Conservation (phyloP, 371 early-diverging fungal genomes). For the Mucor mucedo region DNA sequence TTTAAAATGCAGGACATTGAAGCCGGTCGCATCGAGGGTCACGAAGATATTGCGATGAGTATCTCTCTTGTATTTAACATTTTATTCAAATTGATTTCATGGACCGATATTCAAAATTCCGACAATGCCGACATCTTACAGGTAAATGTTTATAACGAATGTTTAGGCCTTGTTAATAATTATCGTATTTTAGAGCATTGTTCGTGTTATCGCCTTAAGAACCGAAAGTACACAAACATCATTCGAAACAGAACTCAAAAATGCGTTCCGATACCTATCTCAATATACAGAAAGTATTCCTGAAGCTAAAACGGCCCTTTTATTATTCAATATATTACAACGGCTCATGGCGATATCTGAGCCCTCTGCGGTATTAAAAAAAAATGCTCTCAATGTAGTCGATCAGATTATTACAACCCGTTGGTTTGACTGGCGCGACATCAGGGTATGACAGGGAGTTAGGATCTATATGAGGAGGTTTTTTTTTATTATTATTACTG, state of each 20-base stretch:
- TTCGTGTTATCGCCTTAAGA: constrained; percentile 26
- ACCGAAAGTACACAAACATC: constrained; percentile 17
- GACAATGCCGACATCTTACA: constrained; percentile 47
- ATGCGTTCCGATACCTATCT: constrained; percentile 46
- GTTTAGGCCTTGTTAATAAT: neutral
- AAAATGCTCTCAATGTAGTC: constrained; percentile 29
- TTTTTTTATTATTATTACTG: neutral
- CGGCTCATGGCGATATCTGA: constrained; percentile 30
- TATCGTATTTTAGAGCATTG: constrained; percentile 13
- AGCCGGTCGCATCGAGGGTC: constrained; percentile 33
- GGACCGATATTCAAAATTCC: constrained; percentile 58
- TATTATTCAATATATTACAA: constrained; percentile 35
- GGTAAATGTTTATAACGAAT: constrained; percentile 10
- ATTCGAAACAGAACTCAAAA: constrained; percentile 16
- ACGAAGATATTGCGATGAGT: constrained; percentile 39
- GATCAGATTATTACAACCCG: constrained; percentile 29
- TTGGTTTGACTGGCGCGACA: constrained; percentile 51
- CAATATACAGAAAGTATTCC: constrained; percentile 39
- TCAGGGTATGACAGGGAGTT: constrained; percentile 33
- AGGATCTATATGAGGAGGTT: too few relatives aligned
- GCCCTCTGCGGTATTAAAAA: constrained; percentile 13
- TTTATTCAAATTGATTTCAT: constrained; percentile 53
- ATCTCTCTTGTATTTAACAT: constrained; percentile 51
- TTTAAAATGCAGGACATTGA: constrained; percentile 34
- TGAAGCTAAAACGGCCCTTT: constrained; percentile 37